These are phyloP conservation scores for Mycena maculata DNA, from an alignment of 768 basidiomycete genomes.

Conservation along the genomic window DNA sequence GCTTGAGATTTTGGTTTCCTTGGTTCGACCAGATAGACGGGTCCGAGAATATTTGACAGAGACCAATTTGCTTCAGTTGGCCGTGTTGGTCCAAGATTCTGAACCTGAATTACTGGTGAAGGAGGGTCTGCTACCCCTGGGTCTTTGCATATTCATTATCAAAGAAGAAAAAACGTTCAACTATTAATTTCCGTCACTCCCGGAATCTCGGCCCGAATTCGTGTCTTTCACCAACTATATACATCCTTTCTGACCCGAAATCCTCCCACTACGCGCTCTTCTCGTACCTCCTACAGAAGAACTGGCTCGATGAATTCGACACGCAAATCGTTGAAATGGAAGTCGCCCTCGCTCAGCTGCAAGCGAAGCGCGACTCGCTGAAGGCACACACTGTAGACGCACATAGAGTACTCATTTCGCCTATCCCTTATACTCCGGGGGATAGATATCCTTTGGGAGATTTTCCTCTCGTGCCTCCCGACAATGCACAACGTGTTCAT, in stretches of 20 bases:
- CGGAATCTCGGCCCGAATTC: too few relatives aligned
- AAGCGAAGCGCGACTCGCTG: background rate
- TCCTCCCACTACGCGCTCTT: background rate
- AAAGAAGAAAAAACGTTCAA: too few relatives aligned
- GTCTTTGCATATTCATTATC: too few relatives aligned
- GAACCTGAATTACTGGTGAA: too few relatives aligned
- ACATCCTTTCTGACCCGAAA: constrained; percentile 8
- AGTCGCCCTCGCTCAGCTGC: background rate
- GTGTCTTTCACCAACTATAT: background rate
- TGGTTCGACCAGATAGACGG: too few relatives aligned
- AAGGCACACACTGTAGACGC: too few relatives aligned
- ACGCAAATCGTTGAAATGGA: background rate
- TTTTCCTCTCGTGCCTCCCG: constrained; percentile 11
- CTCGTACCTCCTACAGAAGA: background rate
- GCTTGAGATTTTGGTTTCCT: too few relatives aligned
- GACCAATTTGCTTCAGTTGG: too few relatives aligned
- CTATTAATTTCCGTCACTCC: too few relatives aligned
- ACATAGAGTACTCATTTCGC: constrained; percentile 12
- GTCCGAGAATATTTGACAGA: too few relatives aligned
- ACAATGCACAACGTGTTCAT: constrained; percentile 2
- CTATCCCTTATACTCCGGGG: constrained; percentile 3
- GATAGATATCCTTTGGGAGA: constrained; percentile 14
- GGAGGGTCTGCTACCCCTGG: too few relatives aligned
- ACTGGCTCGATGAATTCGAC: background rate
- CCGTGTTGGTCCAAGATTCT: too few relatives aligned